Percentiles rank a stretch among this genome's conserved stretches.
These are phyloP conservation scores for Colletotrichum abscissum DNA, from an alignment of 2,329 filamentous ascomycete genomes.

Conservation along the genomic window DNA sequence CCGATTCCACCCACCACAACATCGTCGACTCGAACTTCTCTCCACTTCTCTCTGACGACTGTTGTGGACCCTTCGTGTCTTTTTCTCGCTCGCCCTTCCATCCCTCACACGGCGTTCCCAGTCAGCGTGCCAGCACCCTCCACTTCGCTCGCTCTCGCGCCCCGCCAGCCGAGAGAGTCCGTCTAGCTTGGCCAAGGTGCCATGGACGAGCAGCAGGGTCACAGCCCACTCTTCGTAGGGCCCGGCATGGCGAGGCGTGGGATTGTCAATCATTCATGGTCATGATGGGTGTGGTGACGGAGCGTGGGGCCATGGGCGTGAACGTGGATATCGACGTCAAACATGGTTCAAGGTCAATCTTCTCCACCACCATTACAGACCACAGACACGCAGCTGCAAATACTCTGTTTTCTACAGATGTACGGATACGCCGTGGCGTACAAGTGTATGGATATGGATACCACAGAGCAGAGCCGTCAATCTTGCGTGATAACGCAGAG, in stretches of 20 bases:
- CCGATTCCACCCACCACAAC: constrained; percentile 15
- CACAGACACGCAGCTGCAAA: not conserved
- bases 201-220: not conserved
- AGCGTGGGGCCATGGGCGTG: not conserved
- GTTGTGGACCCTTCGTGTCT: constrained; percentile 31
- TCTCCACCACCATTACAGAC: not conserved
- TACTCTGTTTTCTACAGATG: not conserved
- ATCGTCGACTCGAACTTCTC: constrained; percentile 13
- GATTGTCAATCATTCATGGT: constrained; percentile 4
- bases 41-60: constrained; percentile 34
- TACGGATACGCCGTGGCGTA: not conserved
- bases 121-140: not conserved
- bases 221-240: not conserved
- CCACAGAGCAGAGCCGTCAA: not conserved
- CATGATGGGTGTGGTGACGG: not conserved
- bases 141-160: not conserved
- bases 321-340: not conserved
- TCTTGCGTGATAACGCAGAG: constrained; percentile 19
- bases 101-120: too few species aligned
- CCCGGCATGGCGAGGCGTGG: not conserved
- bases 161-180: constrained; percentile 13
- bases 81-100: not conserved
- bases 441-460: not conserved
- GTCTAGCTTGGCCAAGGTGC: constrained; percentile 8
- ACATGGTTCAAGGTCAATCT: constrained; percentile 3